Conservation (phyloP, 305 asterid species). For the Rubia balearica region DNA sequence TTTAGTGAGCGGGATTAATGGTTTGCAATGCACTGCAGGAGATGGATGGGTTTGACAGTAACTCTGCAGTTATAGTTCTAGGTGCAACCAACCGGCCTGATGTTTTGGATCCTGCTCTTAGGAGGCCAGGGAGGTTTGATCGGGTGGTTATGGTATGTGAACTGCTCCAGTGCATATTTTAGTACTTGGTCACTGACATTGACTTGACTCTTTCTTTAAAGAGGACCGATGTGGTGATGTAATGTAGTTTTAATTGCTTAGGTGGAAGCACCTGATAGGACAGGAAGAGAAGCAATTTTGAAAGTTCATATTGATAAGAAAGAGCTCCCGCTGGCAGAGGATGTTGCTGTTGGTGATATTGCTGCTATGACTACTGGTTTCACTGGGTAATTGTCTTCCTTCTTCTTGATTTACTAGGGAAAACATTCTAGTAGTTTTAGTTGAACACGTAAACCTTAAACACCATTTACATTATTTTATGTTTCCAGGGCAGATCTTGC, state of each 20-base stretch:
- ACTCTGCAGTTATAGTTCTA: constrained; percentile 94
- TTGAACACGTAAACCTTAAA: constrained; percentile 11
- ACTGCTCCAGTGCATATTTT: constrained; percentile 9
- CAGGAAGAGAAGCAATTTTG: constrained; percentile 92
- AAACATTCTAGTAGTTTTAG: constrained; percentile 4
- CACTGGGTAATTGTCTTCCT: constrained; percentile 66
- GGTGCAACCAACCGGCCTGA: constrained; percentile 99
- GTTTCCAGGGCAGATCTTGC: constrained; percentile 94
- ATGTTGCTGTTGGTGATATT: constrained; percentile 67
- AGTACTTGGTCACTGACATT: constrained; percentile 17
- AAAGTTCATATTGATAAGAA: constrained; percentile 85
- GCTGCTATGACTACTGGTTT: constrained; percentile 98
- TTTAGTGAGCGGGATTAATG: constrained; percentile 22
- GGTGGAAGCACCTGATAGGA: constrained; percentile 98
- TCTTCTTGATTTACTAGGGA: constrained; percentile 8
- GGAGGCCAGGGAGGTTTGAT: constrained; percentile 99
- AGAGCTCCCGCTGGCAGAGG: constrained; percentile 88
- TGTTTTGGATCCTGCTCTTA: constrained; percentile 96
- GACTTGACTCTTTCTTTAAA: constrained; percentile 6
- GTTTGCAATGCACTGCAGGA: constrained; percentile 53
- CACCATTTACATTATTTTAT: constrained; percentile 18
- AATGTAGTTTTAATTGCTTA: constrained; percentile 29
- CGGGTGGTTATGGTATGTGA: constrained; percentile 81
- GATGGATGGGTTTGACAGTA: constrained; percentile 99
- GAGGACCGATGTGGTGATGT: constrained; percentile 12